phyloP scores from a whole-genome alignment of 1,284 basidiomycete genomes.

The Flammula alnicola region DNA sequence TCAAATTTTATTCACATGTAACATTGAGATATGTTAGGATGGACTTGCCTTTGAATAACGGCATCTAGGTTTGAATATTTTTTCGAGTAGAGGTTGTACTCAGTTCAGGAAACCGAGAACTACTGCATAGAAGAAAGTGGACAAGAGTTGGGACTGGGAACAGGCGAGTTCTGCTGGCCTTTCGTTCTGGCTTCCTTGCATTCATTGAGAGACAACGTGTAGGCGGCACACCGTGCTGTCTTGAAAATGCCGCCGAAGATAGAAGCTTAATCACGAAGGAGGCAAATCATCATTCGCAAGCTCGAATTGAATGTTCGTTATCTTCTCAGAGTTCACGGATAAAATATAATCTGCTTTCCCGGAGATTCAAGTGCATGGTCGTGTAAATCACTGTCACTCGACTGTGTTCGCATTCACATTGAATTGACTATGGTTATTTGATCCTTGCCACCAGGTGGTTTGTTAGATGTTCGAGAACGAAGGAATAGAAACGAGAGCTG shows the following conservation, averaged over 20 bases:
- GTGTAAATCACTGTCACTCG: no score
- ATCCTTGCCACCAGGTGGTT: no score
- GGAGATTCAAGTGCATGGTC: no score
- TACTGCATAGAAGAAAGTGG: not conserved
- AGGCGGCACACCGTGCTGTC: slow-evolving; percentile 8
- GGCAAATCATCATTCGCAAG: slow-evolving; percentile 12
- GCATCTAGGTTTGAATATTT: no score
- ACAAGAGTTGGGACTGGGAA: not conserved
- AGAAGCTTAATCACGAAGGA: slow-evolving; percentile 14
- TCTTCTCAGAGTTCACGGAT: not conserved
- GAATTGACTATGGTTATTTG: no score
- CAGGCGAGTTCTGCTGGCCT: not conserved
- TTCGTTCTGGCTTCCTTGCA: slow-evolving; percentile 1
- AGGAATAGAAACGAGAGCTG: no score
- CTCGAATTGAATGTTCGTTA: slow-evolving; percentile 4
- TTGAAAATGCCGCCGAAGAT: slow-evolving; percentile 13
- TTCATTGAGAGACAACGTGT: slow-evolving; percentile 18
- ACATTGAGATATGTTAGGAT: no score
- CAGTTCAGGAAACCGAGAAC: no score
- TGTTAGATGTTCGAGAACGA: no score
- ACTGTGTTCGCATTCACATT: no score
- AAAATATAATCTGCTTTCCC: not conserved
- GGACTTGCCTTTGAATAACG: no score
- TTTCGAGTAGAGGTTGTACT: no score
- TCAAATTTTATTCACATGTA: slow-evolving; percentile 11